These are phyloP conservation scores for Termitomyces sp. DNA, from an alignment of 768 basidiomycete genomes.

Conservation along the genomic window DNA sequence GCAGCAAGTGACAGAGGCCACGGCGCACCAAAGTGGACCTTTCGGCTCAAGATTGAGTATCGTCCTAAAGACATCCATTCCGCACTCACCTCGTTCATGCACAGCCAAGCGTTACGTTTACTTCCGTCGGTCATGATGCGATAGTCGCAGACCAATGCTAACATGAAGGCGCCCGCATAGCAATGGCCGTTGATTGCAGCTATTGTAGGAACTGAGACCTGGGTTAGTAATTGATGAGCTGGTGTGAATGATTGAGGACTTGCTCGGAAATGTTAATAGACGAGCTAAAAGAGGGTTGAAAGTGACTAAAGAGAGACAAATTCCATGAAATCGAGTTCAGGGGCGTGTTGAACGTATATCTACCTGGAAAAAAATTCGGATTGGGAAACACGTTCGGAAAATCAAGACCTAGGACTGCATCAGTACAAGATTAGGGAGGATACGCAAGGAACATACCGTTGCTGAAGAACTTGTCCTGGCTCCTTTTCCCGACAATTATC, in stretches of 20 bases:
- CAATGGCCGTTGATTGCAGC: slow-evolving; percentile 84
- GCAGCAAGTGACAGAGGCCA: slow-evolving; percentile 73
- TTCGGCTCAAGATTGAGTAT: background rate
- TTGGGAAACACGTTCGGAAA: slow-evolving; percentile 49
- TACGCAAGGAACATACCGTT: slow-evolving; percentile 47
- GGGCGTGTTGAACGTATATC: slow-evolving; percentile 12
- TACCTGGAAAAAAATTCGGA: slow-evolving; percentile 66
- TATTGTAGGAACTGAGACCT: slow-evolving; percentile 61
- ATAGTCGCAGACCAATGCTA: slow-evolving; percentile 83
- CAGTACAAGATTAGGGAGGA: background rate
- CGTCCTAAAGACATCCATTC: background rate
- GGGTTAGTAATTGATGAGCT: background rate
- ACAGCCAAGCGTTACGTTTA: slow-evolving; percentile 76
- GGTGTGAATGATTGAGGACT: slow-evolving; percentile 16
- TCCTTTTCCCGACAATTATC: slow-evolving; percentile 69
- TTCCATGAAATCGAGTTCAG: background rate
- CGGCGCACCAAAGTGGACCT: slow-evolving; percentile 81
- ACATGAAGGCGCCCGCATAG: slow-evolving; percentile 80
- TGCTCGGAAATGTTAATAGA: slow-evolving; percentile 75
- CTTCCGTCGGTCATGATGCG: slow-evolving; percentile 84
- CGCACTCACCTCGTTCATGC: slow-evolving; percentile 82
- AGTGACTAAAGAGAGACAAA: slow-evolving; percentile 41
- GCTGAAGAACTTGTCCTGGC: slow-evolving; percentile 88
- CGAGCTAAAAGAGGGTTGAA: slow-evolving; percentile 72
- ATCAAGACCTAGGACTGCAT: slow-evolving; percentile 51